A percentile compares a stretch with the other conserved stretches of the same genome.
Evolutionary conservation across 2,329 filamentous ascomycete species (phyloP).

Genomic region (Ilyonectria mors-panacis): DNA sequence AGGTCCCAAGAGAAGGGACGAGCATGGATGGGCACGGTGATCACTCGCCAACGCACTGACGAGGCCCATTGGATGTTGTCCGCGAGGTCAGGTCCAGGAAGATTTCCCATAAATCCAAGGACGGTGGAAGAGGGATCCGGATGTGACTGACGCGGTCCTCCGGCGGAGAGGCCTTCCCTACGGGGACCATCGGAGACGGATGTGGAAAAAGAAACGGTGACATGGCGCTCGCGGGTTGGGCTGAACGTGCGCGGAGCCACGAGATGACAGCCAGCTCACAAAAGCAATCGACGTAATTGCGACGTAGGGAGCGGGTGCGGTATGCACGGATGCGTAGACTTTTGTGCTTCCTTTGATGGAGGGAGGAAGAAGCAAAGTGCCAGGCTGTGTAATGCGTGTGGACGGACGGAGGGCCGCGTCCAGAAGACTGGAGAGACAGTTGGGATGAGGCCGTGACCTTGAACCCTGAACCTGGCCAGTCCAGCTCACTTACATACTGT

Average conservation of each 20-base stretch:
- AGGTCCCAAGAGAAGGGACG: neutral
- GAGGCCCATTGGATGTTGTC: neutral
- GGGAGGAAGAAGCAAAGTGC: constrained; percentile 32
- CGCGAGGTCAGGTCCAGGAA: neutral
- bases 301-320: neutral
- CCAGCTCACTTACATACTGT: constrained; percentile 22
- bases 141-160: constrained; percentile 12
- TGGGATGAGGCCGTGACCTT: constrained; percentile 26
- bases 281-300: constrained; percentile 30
- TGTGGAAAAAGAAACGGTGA: constrained; percentile 23
- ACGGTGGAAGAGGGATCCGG: neutral
- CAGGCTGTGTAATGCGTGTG: constrained; percentile 7
- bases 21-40: constrained; percentile 12
- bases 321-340: constrained; percentile 23
- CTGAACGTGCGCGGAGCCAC: constrained; percentile 5
- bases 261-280: constrained; percentile 11
- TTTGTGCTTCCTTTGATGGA: constrained; percentile 11
- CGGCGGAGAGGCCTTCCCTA: neutral
- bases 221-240: constrained; percentile 33
- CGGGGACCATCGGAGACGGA: constrained; percentile 2
- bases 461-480: constrained; percentile 35
- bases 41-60: constrained; percentile 14
- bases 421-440: constrained; percentile 1
- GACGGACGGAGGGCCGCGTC: constrained; percentile 6
- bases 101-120: neutral